Evolutionary conservation across 192 early-diverging fungal genomes (phyloP).

Genomic region (Geosiphon pyriformis): DNA sequence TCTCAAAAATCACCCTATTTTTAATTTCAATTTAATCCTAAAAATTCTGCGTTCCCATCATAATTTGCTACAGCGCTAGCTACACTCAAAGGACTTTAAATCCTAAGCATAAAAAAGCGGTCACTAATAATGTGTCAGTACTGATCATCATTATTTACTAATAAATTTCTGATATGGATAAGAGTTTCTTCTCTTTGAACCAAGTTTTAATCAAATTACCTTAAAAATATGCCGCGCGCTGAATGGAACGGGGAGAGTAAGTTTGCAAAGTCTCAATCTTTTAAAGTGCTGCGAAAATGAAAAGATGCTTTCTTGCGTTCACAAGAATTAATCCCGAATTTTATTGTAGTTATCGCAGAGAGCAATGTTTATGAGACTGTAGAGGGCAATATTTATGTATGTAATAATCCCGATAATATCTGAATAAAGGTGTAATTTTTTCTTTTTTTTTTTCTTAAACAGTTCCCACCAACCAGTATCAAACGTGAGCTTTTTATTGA

Average conservation of each 20-base stretch:
- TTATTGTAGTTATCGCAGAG: constrained; percentile 16
- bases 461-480: constrained; percentile 13
- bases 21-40: too few relatives aligned
- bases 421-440: neutral
- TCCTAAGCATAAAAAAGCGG: too few relatives aligned
- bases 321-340: neutral
- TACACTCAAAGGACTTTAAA: too few relatives aligned
- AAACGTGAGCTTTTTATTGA: constrained; percentile 13
- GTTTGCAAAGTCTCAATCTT: neutral
- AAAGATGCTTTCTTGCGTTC: neutral
- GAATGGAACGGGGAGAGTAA: neutral
- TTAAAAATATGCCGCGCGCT: neutral
- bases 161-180: too few relatives aligned
- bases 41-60: too few relatives aligned
- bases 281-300: too few relatives aligned
- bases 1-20: too few relatives aligned
- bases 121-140: too few relatives aligned
- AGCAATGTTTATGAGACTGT: constrained; percentile 11
- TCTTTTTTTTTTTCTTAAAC: neutral
- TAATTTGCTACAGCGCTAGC: too few relatives aligned
- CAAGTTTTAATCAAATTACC: too few relatives aligned
- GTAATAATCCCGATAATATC: neutral
- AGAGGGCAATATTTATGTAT: constrained; percentile 22
- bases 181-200: too few relatives aligned
- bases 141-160: too few relatives aligned